Evolutionary conservation across 2,329 filamentous ascomycete genomes (phyloP), one percentile per base, ranked within the genome.

Genomic region (Akanthomyces uredinophilus): DNA sequence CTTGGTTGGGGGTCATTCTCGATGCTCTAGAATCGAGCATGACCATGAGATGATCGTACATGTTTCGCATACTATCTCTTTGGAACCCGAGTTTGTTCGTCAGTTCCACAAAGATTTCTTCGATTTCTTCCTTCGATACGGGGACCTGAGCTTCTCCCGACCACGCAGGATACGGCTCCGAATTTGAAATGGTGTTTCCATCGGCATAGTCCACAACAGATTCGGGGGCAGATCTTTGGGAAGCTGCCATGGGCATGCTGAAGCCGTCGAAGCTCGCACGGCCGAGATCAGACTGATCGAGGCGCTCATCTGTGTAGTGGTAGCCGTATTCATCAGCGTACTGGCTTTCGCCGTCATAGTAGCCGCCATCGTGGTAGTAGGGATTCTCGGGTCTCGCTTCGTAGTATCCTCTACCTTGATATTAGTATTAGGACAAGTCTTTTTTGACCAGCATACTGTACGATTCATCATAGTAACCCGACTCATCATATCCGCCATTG

Each of bases 41-140:
- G 0, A 90, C 95, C 95, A 99, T 98, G 67, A 99, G 81, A 75
- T 99, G 95, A 72, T 99, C 95, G 75, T 97, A 99, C 91, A 99
- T 96, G 83, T 99, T 99, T 54, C 95, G 88, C 94, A 99, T 99
- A 84, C 95, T 99, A 80, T 99, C 95, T 50, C 95, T 87, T 79
- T 99, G 95, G 79, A 99, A 99, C 68, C 95, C 95, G 70, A 99
- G 98, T 75, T 99, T 99, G 70, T 91, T 88, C 0, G 92, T 92
- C 63, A 99, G 77, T 69, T 99, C 95, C 44, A 99, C 78, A 76
- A 99, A 99, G 68, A 99, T 98, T 72, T 99, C 95, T 76, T 99
- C 95, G 35, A 99, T 89, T 76, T 99, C 95, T 74, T 99, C 95
- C 77, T 99, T 99, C 11, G 95, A 98, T 32, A 98, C 80, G 3